Base-by-base conservation (phyloP, 805 yeast genomes). In the Saccharomycopsis oosterbeekiorum region DNA sequence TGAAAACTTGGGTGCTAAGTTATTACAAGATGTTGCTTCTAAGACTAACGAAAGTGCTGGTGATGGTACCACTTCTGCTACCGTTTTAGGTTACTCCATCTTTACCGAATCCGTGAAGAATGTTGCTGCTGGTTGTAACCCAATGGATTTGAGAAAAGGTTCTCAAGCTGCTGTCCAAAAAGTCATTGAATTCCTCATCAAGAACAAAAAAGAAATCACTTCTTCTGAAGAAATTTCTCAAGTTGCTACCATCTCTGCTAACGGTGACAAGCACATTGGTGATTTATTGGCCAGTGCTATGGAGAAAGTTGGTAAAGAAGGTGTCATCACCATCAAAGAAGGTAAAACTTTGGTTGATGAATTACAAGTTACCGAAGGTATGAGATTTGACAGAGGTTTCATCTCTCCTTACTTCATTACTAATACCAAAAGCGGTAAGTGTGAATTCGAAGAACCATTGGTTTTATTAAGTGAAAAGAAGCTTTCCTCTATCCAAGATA, bases 261-360 rank as follows among this genome's bases (percentile, higher is more conserved):
- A 93, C 75, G 98, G 98, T 66, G 99, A 93, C 73, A 71, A 80
- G 37, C 97, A 92, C 79, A 88, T 93, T 67, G 99, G 99, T 74
- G 78, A 82, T 72, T 79, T 94, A 68, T 81, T 93, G 72, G 97
- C 98, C 59, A 83, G 86, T 60, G 98, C 99, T 67, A 93, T 93
- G 96, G 97, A 91, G 78, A 92, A 92, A 76, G 99, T 93, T 64
- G 99, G 99, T 69, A 91, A 93, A 78, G 98, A 93, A 75, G 99
- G 99, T 80, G 98, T 93, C 66, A 92, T 93, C 75, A 93, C 98
- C 68, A 94, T 93, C 70, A 93, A 87, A 80, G 97, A 90, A 76
- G 98, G 98, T 69, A 92, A 90, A 81, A 94, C 97, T 68, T 80
- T 93, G 69, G 97, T 89, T 74, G 99, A 93, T 74, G 96, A 90